phyloP scores from a whole-genome alignment of 805 yeast species.

The Cyberlindnera amylophila region DNA sequence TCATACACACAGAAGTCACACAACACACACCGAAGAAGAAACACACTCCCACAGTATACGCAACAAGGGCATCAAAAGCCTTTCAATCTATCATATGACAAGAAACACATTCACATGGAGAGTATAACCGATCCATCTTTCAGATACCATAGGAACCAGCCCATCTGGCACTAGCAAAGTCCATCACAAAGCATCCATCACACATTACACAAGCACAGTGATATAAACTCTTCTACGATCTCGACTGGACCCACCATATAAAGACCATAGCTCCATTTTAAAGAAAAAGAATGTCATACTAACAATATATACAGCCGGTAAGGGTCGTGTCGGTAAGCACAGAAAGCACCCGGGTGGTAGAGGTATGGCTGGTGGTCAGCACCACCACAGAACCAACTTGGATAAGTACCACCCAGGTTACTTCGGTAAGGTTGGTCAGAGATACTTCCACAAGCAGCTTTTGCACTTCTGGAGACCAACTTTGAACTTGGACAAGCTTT shows the following conservation, averaged over 20 bases:
- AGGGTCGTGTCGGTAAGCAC: constrained; percentile 99
- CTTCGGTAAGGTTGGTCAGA: constrained; percentile 99
- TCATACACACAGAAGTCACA: neutral
- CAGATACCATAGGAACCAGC: no score
- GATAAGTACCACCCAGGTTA: constrained; percentile 99
- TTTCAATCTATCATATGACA: no score
- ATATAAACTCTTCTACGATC: no score
- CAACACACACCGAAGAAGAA: no score
- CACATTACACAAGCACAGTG: no score
- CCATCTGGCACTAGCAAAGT: no score
- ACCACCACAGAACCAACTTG: constrained; percentile 99
- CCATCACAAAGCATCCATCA: no score
- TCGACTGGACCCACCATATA: no score
- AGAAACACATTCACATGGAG: no score
- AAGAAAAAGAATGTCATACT: constrained; percentile 16
- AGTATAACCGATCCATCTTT: no score
- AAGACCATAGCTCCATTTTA: neutral
- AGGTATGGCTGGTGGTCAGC: constrained; percentile 99
- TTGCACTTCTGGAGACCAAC: constrained; percentile 97
- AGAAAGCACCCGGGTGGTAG: constrained; percentile 99
- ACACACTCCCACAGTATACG: neutral
- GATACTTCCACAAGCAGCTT: constrained; percentile 96
- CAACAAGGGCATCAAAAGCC: no score
- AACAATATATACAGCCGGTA: constrained; percentile 74
- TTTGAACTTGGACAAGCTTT: constrained; percentile 96